phyloP scores from a whole-genome alignment of 768 basidiomycete genomes.

The Russula foetens region DNA sequence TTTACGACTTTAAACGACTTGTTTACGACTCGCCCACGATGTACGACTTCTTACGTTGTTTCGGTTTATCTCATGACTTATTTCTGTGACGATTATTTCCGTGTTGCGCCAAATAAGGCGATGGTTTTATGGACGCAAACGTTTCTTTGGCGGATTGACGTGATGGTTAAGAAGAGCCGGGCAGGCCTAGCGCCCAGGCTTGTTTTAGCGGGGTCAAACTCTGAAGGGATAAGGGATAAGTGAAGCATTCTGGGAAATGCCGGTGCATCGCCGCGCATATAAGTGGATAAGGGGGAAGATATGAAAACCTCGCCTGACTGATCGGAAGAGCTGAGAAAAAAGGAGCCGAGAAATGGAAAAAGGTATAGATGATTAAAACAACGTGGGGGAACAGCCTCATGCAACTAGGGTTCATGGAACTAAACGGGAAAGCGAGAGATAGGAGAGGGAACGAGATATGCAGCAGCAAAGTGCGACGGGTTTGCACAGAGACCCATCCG shows the following conservation, averaged over 20 bases:
- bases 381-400: slow-evolving; percentile 20
- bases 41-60: slow-evolving; percentile 20
- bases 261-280: slow-evolving; percentile 18
- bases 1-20: slow-evolving; percentile 20
- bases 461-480: not conserved
- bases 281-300: slow-evolving; percentile 18
- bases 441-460: not conserved
- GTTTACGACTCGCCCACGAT: slow-evolving; percentile 26
- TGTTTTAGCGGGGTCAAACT: slow-evolving; percentile 14
- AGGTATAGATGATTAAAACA: slow-evolving; percentile 21
- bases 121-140: slow-evolving; percentile 1
- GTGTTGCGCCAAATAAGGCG: slow-evolving; percentile 3
- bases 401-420: slow-evolving; percentile 3
- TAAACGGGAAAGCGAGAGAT: not conserved
- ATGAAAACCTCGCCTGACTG: slow-evolving; percentile 20
- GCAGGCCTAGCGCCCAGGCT: slow-evolving; percentile 10
- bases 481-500: no score
- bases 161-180: slow-evolving; percentile 14
- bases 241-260: slow-evolving; percentile 12
- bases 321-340: slow-evolving; percentile 20
- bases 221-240: slow-evolving; percentile 13
- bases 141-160: slow-evolving; percentile 15
- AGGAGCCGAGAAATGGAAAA: slow-evolving; percentile 20
- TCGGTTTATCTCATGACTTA: slow-evolving; percentile 12
- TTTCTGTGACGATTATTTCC: slow-evolving; percentile 12